phyloP scores from a whole-genome alignment of 2,329 filamentous ascomycete species.

The Pestalotiopsis sp. region DNA sequence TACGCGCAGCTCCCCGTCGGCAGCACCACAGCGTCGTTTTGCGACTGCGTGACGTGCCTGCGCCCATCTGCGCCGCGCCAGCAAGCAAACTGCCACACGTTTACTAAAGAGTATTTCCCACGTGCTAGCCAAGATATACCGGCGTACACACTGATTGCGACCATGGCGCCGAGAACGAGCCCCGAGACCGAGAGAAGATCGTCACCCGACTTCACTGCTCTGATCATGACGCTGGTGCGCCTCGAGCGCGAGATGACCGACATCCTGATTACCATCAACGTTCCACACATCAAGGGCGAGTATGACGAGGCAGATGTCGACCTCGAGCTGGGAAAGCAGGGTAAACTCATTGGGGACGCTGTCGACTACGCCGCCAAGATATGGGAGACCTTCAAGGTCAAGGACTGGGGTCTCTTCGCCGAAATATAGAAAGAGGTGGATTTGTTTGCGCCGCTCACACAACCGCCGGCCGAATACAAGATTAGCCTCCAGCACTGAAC shows the following conservation, averaged over 20 bases:
- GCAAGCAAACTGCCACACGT: not conserved
- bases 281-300: conserved; percentile 78
- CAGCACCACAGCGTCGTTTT: not conserved
- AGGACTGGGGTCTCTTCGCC: conserved; percentile 78
- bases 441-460: not conserved
- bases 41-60: not conserved
- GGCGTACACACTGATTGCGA: conserved; percentile 72
- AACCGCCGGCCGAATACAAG: not conserved
- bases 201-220: conserved; percentile 68
- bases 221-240: conserved; percentile 77
- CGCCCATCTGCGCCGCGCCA: not conserved
- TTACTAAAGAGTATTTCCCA: conserved; percentile 14
- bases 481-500: not conserved
- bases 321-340: conserved; percentile 65
- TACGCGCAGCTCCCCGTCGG: not conserved
- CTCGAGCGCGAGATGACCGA: conserved; percentile 78
- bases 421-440: conserved; percentile 34
- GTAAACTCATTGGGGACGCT: conserved; percentile 68
- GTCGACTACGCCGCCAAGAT: conserved; percentile 71
- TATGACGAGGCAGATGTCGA: conserved; percentile 76
- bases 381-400: conserved; percentile 74
- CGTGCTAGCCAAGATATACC: conserved; percentile 52
- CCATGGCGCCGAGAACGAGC: conserved; percentile 50
- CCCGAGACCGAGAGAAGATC: conserved; percentile 39
- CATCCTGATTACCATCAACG: conserved; percentile 83